These are phyloP conservation scores for Artemisia argyi DNA, from an alignment of 129 eudicot species.

Conservation along the genomic window DNA sequence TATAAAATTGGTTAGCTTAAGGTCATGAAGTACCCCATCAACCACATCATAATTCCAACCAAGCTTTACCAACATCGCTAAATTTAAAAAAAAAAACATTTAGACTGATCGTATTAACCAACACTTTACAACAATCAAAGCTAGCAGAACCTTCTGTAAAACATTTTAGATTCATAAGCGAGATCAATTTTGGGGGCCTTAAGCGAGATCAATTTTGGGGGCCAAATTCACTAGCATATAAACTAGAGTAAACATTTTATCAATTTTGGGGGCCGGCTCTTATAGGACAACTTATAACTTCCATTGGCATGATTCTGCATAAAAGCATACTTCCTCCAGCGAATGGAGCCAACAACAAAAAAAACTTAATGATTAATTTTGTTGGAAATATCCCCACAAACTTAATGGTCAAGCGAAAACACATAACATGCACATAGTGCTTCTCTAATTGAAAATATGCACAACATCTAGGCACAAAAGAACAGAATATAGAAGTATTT, in stretches of 20 bases:
- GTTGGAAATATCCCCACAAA: conserved; percentile 4
- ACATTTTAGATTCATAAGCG: conserved; percentile 7
- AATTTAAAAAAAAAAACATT: too few species aligned
- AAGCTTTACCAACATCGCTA: not conserved
- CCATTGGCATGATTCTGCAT: too few species aligned
- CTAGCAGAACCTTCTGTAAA: conserved; percentile 12
- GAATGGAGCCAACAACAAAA: too few species aligned
- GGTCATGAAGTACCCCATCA: not conserved
- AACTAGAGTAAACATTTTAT: too few species aligned
- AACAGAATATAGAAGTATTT: not conserved
- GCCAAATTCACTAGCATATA: too few species aligned
- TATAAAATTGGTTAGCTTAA: not conserved
- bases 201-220: too few species aligned
- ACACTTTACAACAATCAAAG: conserved; percentile 2
- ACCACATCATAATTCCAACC: not conserved
- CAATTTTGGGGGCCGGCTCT: too few species aligned
- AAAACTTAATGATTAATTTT: not conserved
- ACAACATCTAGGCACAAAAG: not conserved
- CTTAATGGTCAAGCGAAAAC: not conserved
- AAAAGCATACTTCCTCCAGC: too few species aligned
- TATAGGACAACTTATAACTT: too few species aligned
- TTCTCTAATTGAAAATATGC: not conserved
- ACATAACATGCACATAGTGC: not conserved
- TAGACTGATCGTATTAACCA: not conserved
- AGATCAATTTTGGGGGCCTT: not conserved